Conservation (phyloP, 805 yeast genomes). For the Wickerhamiella vanderwaltii region DNA sequence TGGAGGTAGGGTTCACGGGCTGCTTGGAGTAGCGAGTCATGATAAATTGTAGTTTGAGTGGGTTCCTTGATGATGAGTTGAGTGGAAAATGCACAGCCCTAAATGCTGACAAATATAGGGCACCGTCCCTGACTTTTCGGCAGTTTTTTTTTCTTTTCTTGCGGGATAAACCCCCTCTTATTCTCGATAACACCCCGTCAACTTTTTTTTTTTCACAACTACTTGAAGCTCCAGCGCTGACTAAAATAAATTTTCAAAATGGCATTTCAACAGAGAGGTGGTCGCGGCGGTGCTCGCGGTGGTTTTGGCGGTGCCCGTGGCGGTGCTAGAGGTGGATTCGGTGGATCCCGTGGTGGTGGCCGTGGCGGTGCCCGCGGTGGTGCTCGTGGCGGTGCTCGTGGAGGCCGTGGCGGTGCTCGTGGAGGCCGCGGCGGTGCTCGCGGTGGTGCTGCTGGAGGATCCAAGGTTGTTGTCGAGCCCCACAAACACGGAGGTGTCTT, state of each 20-base stretch:
- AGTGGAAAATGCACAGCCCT: too few species aligned
- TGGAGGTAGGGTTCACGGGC: conserved; percentile 98
- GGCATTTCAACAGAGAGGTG: conserved; percentile 17
- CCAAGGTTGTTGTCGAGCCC: conserved; percentile 95
- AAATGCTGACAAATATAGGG: not conserved
- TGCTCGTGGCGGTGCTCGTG: conserved; percentile 41
- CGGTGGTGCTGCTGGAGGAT: conserved; percentile 55
- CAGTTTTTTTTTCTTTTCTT: too few species aligned
- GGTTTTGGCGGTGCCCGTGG: conserved; percentile 37
- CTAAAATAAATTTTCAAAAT: conserved; percentile 1
- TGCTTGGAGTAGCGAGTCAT: conserved; percentile 99
- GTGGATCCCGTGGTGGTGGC: conserved; percentile 38
- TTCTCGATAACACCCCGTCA: too few species aligned
- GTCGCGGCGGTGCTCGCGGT: conserved; percentile 40
- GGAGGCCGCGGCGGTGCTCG: conserved; percentile 42
- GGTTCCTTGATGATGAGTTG: too few species aligned
- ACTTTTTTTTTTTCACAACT: too few species aligned
- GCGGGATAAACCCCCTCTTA: too few species aligned
- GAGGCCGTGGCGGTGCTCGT: conserved; percentile 35
- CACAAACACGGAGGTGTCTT: conserved; percentile 97
- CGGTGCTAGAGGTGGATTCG: conserved; percentile 32
- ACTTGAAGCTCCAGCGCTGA: too few species aligned
- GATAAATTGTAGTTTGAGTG: conserved; percentile 8
- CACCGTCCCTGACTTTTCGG: too few species aligned
- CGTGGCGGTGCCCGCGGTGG: conserved; percentile 34